phyloP scores from a whole-genome alignment of 495 filamentous ascomycete genomes.

The Penicillium desertorum region DNA sequence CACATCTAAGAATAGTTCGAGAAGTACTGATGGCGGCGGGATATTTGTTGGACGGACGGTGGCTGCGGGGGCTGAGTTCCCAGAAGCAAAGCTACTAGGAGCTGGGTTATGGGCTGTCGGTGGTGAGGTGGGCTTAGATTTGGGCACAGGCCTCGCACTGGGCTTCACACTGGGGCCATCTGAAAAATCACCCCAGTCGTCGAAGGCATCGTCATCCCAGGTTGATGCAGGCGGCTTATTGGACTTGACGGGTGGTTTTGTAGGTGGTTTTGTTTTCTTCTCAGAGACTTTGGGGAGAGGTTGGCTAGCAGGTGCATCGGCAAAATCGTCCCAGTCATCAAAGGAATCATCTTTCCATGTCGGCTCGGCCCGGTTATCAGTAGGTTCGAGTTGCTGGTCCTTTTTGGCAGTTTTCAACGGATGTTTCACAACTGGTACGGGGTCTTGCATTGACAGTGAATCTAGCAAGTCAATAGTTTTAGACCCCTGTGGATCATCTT shows the following conservation, averaged over 20 bases:
- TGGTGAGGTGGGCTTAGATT: constrained; percentile 5
- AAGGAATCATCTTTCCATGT: constrained; percentile 40
- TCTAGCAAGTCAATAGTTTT: constrained; percentile 27
- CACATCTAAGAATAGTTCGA: constrained; percentile 69
- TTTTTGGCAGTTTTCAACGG: constrained; percentile 4
- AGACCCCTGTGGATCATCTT: not conserved
- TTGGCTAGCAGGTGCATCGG: constrained; percentile 30
- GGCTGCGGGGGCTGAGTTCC: constrained; percentile 19
- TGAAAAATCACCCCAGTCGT: constrained; percentile 46
- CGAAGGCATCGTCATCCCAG: constrained; percentile 57
- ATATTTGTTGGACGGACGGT: constrained; percentile 75
- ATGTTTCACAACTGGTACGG: constrained; percentile 6
- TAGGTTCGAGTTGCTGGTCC: not conserved
- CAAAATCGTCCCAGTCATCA: constrained; percentile 43
- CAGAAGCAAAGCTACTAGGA: constrained; percentile 17
- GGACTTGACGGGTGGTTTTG: constrained; percentile 19
- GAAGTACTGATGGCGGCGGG: constrained; percentile 79
- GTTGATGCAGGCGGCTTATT: constrained; percentile 39
- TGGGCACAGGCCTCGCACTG: constrained; percentile 14
- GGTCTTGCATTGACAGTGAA: constrained; percentile 28
- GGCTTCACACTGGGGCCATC: constrained; percentile 35
- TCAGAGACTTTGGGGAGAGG: constrained; percentile 4
- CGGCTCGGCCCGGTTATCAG: constrained; percentile 7
- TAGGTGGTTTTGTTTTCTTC: constrained; percentile 8
- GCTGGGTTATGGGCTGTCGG: constrained; percentile 11